These are phyloP conservation scores for Fusarium falciforme DNA, from an alignment of 2,329 filamentous ascomycete genomes.

Conservation along the genomic window DNA sequence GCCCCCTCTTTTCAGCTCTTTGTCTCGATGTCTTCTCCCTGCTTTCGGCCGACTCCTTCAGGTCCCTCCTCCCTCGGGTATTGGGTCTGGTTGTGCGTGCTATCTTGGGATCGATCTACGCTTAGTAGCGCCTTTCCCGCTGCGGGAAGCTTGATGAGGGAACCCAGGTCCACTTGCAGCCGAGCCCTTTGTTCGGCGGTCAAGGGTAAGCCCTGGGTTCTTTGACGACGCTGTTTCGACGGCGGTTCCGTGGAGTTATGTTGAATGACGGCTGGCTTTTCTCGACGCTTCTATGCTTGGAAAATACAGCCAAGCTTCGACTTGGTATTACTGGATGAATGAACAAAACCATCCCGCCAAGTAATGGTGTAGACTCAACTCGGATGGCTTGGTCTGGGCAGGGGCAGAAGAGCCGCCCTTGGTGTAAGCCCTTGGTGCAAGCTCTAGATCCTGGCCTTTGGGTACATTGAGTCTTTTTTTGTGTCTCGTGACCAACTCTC, in stretches of 20 bases:
- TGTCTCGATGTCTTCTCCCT: slow-evolving; percentile 26
- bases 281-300: not conserved
- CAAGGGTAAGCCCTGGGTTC: not conserved
- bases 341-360: not conserved
- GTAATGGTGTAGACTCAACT: not conserved
- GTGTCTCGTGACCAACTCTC: not conserved
- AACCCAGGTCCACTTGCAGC: not conserved
- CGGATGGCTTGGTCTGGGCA: not conserved
- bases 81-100: not conserved
- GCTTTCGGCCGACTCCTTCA: slow-evolving; percentile 12
- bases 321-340: not conserved
- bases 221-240: not conserved
- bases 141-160: not conserved
- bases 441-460: not conserved
- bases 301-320: not conserved
- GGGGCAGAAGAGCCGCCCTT: not conserved
- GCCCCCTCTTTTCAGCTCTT: slow-evolving; percentile 21
- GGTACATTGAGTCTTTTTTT: not conserved
- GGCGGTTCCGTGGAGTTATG: not conserved
- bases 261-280: not conserved
- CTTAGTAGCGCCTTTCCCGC: slow-evolving; percentile 16
- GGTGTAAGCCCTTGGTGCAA: not conserved
- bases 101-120: slow-evolving; percentile 11
- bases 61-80: slow-evolving; percentile 9
- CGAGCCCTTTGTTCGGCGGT: not conserved